Conservation (phyloP, 179 eudicot species). For the Spinacia oleracea region DNA sequence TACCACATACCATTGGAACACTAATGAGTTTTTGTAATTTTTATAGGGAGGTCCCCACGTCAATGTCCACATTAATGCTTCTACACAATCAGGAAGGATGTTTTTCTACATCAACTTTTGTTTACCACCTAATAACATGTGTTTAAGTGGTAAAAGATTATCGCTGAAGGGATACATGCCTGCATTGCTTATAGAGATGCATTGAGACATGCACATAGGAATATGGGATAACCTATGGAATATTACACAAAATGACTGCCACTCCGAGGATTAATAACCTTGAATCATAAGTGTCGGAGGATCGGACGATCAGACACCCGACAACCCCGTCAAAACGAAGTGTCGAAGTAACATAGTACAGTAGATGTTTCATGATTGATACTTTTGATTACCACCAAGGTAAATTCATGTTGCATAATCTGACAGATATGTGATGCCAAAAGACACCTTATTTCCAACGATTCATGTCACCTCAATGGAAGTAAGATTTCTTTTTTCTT, state of each 20-base stretch:
- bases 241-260: background rate
- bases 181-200: background rate
- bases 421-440: background rate
- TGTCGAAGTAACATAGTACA: too few relatives aligned
- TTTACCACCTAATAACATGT: background rate
- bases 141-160: background rate
- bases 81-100: background rate
- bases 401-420: background rate
- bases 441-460: background rate
- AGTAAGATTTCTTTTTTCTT: background rate
- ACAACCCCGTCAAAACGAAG: too few relatives aligned
- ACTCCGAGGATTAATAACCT: background rate
- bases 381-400: background rate
- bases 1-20: background rate
- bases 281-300: background rate
- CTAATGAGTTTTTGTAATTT: background rate
- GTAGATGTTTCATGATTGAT: background rate
- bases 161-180: background rate
- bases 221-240: background rate
- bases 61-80: background rate
- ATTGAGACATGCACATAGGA: background rate
- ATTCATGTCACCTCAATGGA: background rate
- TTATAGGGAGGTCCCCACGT: background rate
- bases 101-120: background rate
- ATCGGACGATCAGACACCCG: too few relatives aligned